These are phyloP conservation scores for Artemisia annua DNA, from an alignment of 129 eudicot species.

Conservation along the genomic window DNA sequence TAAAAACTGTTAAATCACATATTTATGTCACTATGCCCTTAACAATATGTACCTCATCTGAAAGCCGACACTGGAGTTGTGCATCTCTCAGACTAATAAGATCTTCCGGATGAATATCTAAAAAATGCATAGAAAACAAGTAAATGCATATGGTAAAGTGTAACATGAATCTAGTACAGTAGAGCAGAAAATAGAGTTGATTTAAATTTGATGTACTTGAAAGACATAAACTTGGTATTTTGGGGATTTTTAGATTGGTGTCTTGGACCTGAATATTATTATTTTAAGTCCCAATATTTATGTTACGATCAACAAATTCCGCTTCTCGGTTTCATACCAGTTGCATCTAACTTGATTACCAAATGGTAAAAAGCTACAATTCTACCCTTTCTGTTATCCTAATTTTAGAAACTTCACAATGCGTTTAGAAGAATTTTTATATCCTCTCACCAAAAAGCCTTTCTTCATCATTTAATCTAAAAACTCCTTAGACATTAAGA, in stretches of 20 bases:
- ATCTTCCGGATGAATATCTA: constrained; percentile 67
- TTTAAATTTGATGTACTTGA: constrained; percentile 6
- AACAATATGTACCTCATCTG: constrained; percentile 75
- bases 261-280: not conserved
- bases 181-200: constrained; percentile 5
- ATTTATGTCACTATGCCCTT: constrained; percentile 3
- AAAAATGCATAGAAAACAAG: constrained; percentile 17
- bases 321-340: not conserved
- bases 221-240: constrained; percentile 1
- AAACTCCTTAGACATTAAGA: not conserved
- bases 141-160: not conserved
- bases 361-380: not conserved
- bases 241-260: not conserved
- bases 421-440: too few relatives aligned
- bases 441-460: not conserved
- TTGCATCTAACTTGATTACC: constrained; percentile 12
- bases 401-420: not conserved
- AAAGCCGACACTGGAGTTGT: constrained; percentile 71
- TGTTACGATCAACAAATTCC: not conserved
- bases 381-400: not conserved
- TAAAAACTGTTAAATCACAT: constrained; percentile 1
- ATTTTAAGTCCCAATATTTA: not conserved
- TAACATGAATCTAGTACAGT: not conserved
- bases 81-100: constrained; percentile 78
- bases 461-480: too few relatives aligned